These are phyloP conservation scores for Puccinellia tenuiflora DNA, from an alignment of 176 grass and related monocot genomes.

Conservation along the genomic window DNA sequence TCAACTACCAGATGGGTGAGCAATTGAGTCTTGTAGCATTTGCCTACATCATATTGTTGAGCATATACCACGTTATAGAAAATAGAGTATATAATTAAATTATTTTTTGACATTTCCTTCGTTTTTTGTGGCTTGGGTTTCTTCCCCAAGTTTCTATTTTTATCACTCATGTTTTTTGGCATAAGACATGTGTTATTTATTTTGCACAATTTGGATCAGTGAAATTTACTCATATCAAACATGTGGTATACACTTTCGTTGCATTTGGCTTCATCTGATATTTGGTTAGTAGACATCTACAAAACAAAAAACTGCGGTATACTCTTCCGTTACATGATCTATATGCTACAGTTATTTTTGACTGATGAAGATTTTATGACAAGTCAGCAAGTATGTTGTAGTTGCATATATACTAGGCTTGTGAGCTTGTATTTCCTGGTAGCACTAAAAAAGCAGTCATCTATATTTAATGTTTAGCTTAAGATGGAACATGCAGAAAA, in stretches of 20 bases:
- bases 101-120: background rate
- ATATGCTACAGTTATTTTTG: background rate
- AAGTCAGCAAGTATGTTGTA: background rate
- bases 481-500: background rate
- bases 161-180: background rate
- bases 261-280: background rate
- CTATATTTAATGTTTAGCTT: background rate
- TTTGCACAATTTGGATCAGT: background rate
- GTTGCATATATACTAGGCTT: background rate
- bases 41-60: background rate
- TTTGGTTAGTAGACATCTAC: background rate
- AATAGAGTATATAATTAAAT: background rate
- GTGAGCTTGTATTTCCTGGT: background rate
- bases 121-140: background rate
- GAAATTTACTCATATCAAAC: background rate
- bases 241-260: background rate
- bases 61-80: constrained; percentile 7
- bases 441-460: background rate
- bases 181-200: background rate
- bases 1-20: constrained; percentile 89
- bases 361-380: background rate
- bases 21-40: constrained; percentile 19
- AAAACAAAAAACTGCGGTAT: no score
- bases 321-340: no score
- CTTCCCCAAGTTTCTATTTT: background rate